phyloP scores from a whole-genome alignment of 495 filamentous ascomycete species.

The Podospora australis region DNA sequence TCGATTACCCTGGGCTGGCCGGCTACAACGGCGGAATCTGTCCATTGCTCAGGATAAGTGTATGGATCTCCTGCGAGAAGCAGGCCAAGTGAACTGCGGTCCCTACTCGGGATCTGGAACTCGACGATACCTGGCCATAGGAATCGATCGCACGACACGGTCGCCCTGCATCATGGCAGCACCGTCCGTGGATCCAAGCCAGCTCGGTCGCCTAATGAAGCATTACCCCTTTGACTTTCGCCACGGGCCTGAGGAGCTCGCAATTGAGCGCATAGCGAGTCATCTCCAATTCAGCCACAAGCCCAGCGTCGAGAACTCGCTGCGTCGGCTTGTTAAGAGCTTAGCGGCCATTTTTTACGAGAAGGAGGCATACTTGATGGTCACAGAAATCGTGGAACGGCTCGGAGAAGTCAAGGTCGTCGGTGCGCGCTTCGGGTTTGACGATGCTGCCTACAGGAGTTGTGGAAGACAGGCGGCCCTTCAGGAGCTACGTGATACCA shows the following conservation, averaged over 20 bases:
- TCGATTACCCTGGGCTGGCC: background rate
- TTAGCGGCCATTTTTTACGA: slow-evolving; percentile 57
- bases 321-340: slow-evolving; percentile 45
- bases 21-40: slow-evolving; percentile 49
- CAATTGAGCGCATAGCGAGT: slow-evolving; percentile 37
- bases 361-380: slow-evolving; percentile 61
- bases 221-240: slow-evolving; percentile 60
- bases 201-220: slow-evolving; percentile 28
- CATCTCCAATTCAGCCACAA: slow-evolving; percentile 19
- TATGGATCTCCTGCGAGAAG: slow-evolving; percentile 49
- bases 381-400: slow-evolving; percentile 39
- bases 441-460: slow-evolving; percentile 70
- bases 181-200: slow-evolving; percentile 33
- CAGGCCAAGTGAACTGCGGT: slow-evolving; percentile 44
- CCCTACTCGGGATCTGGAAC: slow-evolving; percentile 30
- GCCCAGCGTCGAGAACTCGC: slow-evolving; percentile 20
- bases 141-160: slow-evolving; percentile 56
- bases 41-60: slow-evolving; percentile 54
- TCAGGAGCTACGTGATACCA: slow-evolving; percentile 49
- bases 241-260: slow-evolving; percentile 40
- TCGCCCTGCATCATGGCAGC: slow-evolving; percentile 65
- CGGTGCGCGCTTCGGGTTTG: slow-evolving; percentile 55
- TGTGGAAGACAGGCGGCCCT: slow-evolving; percentile 58
- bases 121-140: slow-evolving; percentile 49
- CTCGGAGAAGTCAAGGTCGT: slow-evolving; percentile 42